Base-by-base conservation (phyloP, 768 basidiomycete species). In the Panaeolus papilionaceus region DNA sequence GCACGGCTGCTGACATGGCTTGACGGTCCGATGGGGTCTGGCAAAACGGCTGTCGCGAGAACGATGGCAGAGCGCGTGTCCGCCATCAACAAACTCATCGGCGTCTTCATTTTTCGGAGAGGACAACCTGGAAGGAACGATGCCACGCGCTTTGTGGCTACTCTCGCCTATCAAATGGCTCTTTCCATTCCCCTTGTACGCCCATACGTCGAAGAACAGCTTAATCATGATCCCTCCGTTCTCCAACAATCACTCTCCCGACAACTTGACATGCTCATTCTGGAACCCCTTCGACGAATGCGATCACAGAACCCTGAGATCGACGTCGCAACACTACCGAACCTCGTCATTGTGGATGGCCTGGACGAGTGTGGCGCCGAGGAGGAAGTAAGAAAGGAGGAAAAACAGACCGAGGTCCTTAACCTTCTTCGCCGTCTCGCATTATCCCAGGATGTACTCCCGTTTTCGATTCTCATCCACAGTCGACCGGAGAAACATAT, bases 31-130 rank as follows among this genome's bases (percentile, higher is more conserved):
- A 73, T 69, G 7, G 76, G 77, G 1, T 65, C 68, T 12, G 74
- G 75, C 3, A 77, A 76, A 54, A 71, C 74, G 6, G 70, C 74
- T 2, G 68, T 77, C 26, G 73, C 73, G 1, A 71, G 72, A 44
- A 71, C 74, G 1, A 63, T 76, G 5, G 72, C 75, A 2, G 77
- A 73, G 37, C 42, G 58, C 0, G 74, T 75, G 37, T 69, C 61
- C 64, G 69, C 39, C 38, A 45, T 20, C 33, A 69, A 65, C 18
- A n/a, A 45, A 10, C 66, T 49, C 4, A 71, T 79, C n/a, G 79
- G 77, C 0, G 76, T 73, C 61, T 80, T 79, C 70, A 79, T 80
- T 62, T 81, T 81, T 70, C 77, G 75, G 5, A 72, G 78, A n/a
- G 66, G 70, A 38, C 74, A 75, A 40, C 49, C 72, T 11, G 71